These are phyloP conservation scores for Asterophora lycoperdoides DNA, from an alignment of 768 basidiomycete species.

Conservation along the genomic window DNA sequence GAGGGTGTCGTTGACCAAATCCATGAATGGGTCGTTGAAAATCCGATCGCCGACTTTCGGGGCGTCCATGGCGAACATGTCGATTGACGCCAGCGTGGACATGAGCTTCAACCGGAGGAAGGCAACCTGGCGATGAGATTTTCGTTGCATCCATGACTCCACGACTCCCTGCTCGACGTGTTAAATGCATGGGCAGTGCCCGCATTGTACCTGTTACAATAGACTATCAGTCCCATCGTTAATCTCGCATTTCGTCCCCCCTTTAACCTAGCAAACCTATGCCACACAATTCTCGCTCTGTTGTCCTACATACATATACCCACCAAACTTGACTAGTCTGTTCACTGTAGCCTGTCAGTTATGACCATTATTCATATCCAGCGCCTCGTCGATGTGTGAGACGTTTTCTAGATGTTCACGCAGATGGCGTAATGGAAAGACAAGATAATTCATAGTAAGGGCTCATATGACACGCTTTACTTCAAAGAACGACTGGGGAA, in stretches of 20 bases:
- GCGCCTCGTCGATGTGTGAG: constrained; percentile 5
- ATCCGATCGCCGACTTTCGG: constrained; percentile 23
- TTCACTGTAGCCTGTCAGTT: constrained; percentile 1
- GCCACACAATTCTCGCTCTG: constrained; percentile 14
- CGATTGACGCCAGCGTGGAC: constrained; percentile 44
- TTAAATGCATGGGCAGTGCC: constrained; percentile 12
- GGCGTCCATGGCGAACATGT: constrained; percentile 27
- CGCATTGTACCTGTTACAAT: constrained; percentile 13
- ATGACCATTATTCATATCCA: constrained; percentile 1
- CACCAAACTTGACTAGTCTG: constrained; percentile 15
- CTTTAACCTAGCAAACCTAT: constrained; percentile 11
- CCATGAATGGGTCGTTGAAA: constrained; percentile 30
- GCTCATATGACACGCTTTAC: constrained; percentile 80
- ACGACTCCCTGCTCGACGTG: too few species aligned
- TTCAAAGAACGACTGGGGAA: constrained; percentile 76
- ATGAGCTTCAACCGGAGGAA: constrained; percentile 43
- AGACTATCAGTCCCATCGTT: constrained; percentile 11
- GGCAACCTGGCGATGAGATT: constrained; percentile 56
- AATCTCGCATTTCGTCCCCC: constrained; percentile 8
- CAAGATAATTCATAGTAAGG: constrained; percentile 1
- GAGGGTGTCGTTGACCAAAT: constrained; percentile 49
- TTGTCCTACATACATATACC: constrained; percentile 22
- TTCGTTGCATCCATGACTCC: constrained; percentile 7
- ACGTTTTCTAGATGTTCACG: neutral
- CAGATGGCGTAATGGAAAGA: neutral